Evolutionary conservation across 805 yeast genomes (phyloP), one percentile per base, ranked within the genome.

Genomic region (Yarrowia sp.): DNA sequence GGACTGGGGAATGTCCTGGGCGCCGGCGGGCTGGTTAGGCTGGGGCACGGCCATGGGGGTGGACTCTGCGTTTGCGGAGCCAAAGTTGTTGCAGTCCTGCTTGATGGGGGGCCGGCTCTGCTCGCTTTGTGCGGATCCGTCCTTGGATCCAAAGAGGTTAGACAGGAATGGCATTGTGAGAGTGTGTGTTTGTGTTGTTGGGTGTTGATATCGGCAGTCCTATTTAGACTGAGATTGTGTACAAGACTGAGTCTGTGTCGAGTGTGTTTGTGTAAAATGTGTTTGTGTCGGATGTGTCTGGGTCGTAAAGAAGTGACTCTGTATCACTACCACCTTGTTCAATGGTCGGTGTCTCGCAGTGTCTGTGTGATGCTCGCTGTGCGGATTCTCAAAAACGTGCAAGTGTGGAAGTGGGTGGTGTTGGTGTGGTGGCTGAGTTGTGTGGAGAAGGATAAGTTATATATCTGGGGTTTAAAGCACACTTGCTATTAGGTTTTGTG

Each of bases 41-140:
- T 58, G 63, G 22, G 63, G 63, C 10, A 58, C 63, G 2, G 63
- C 63, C 63, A 58, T 41, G 40, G 63, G 63, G 24, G 63, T 58
- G 30, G 63, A 58, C 21, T 28, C 63, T 9, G 63, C 63, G 32
- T 58, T 58, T 16, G 63, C 63, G 2, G 63, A 58, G 21, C 63
- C 63, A n/a, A 30, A 41, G 38, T 30, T 41, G 63, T 58, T 43
- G 51, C 49, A 30, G 33, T 58, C 63, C 40, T 58, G 38, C 22
- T 58, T 32, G 44, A 30, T 14, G 38, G 62, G 61, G 26, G 61
- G 62, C n/a, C 44, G 51, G 35, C 22, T 19, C 32, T 58, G 48
- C 30, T 56, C 40, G 2, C 21, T 28, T 38, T 51, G 41, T 8
- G 51, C 36, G 8, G 51, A 19, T 8, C 26, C 46, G 3, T 54